phyloP scores from a whole-genome alignment of 2,329 filamentous ascomycete species.

The Celoporthe dispersa region DNA sequence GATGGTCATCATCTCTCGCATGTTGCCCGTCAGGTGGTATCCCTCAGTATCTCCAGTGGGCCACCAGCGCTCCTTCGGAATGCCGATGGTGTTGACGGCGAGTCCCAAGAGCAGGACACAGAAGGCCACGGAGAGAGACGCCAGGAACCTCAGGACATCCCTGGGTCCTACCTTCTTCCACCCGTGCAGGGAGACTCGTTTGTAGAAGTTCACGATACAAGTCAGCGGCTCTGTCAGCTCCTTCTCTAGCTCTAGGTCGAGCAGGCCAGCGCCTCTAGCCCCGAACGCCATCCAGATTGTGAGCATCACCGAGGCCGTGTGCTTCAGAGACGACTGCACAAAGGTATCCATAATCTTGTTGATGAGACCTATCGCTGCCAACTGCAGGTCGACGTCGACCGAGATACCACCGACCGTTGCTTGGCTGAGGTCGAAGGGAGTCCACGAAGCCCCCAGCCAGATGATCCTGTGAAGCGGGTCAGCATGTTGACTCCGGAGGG shows the following conservation, averaged over 20 bases:
- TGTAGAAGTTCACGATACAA: constrained; percentile 1
- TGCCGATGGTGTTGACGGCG: background rate
- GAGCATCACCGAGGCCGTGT: constrained; percentile 2
- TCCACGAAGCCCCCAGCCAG: background rate
- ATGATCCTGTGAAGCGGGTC: background rate
- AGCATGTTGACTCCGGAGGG: background rate
- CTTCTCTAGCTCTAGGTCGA: constrained; percentile 10
- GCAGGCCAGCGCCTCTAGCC: constrained; percentile 9
- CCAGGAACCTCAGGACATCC: background rate
- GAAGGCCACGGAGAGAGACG: background rate
- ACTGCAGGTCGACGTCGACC: constrained; percentile 1
- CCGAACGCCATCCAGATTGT: constrained; percentile 11
- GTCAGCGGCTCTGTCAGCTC: constrained; percentile 10
- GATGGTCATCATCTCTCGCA: constrained; percentile 2
- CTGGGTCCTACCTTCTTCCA: background rate
- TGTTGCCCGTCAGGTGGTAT: background rate
- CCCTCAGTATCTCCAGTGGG: background rate
- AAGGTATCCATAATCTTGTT: background rate
- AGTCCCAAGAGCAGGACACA: background rate
- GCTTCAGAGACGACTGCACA: background rate
- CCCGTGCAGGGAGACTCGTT: background rate
- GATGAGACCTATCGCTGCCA: constrained; percentile 2
- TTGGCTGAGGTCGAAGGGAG: background rate
- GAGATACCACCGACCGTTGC: background rate
- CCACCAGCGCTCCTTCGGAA: constrained; percentile 4